Conservation (phyloP, 1,139 yeast species). For the Trichomonascaceae sp. region DNA sequence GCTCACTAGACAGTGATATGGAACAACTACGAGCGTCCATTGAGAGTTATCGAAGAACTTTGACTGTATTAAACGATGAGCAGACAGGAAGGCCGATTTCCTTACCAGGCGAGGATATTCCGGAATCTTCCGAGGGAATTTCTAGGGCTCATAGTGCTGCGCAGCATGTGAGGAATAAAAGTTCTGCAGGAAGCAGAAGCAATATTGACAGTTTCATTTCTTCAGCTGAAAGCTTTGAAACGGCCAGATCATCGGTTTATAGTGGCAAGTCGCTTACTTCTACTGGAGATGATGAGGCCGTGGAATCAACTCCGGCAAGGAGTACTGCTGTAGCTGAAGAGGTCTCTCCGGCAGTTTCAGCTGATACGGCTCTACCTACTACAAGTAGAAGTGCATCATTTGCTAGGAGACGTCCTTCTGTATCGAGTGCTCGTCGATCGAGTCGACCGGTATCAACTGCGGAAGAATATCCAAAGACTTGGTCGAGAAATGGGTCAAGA, state of each 20-base stretch:
- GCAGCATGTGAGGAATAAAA: background rate
- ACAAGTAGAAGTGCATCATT: background rate
- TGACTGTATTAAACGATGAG: conserved; percentile 9
- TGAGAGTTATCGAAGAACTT: conserved; percentile 15
- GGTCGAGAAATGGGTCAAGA: background rate
- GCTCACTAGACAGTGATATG: conserved; percentile 6
- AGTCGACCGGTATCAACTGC: background rate
- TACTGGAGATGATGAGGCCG: conserved; percentile 7
- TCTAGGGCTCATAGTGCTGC: background rate
- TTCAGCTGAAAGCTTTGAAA: conserved; percentile 19
- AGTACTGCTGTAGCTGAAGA: background rate
- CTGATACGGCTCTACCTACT: background rate
- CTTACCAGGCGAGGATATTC: background rate
- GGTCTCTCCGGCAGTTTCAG: background rate
- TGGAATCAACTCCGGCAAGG: background rate
- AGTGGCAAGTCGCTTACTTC: conserved; percentile 17
- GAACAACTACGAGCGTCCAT: conserved; percentile 14
- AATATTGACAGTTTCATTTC: conserved; percentile 3
- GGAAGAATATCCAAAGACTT: background rate
- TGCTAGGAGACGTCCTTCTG: background rate
- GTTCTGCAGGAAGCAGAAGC: background rate
- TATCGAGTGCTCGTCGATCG: background rate
- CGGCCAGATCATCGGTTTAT: conserved; percentile 19
- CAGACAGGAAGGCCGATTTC: background rate
- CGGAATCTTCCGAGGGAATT: background rate